Percentiles rank a stretch among this genome's conserved stretches.
Evolutionary conservation across 352 stramenopile species (phyloP).

Genomic region (Globisporangium mamillatum): DNA sequence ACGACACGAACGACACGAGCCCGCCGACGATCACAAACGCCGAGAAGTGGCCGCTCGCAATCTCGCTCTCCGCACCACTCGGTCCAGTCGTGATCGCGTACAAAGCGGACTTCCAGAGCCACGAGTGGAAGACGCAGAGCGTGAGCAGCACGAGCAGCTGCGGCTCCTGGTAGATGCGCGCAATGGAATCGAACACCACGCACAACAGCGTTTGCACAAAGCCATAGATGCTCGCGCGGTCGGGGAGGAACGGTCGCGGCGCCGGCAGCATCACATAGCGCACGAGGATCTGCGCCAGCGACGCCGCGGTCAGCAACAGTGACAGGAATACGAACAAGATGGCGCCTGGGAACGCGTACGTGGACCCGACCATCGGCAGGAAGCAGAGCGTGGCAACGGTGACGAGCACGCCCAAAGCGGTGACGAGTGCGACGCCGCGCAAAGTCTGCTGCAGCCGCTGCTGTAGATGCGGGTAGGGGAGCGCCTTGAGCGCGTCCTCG

Average conservation of each 20-base stretch:
- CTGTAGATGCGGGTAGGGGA: conserved; percentile 44
- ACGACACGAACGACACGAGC: conserved; percentile 41
- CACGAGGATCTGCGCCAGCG: conserved; percentile 35
- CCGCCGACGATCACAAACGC: conserved; percentile 37
- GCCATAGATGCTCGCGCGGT: conserved; percentile 23
- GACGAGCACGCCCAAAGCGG: conserved; percentile 15
- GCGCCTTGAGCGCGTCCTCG: neutral
- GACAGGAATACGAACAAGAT: conserved; percentile 24
- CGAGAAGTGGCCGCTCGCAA: conserved; percentile 22
- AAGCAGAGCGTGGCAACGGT: conserved; percentile 30
- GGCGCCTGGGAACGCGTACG: conserved; percentile 30
- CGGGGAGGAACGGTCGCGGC: conserved; percentile 22
- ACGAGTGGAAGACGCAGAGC: conserved; percentile 45
- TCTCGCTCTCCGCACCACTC: neutral
- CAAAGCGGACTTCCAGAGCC: conserved; percentile 37
- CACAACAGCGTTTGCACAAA: conserved; percentile 37
- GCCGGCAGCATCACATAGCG: conserved; percentile 45
- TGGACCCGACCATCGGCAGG: conserved; percentile 28
- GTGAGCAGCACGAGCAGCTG: conserved; percentile 42
- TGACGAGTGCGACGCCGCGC: conserved; percentile 41
- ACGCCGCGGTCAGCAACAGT: conserved; percentile 19
- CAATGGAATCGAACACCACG: conserved; percentile 25
- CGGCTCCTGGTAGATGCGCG: conserved; percentile 36
- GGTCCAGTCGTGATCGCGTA: conserved; percentile 12
- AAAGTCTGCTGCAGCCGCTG: conserved; percentile 54